A percentile compares a stretch with the other conserved stretches of the same genome.
Evolutionary conservation across 1,284 basidiomycete genomes (phyloP).

Genomic region (Marasmius oreades): DNA sequence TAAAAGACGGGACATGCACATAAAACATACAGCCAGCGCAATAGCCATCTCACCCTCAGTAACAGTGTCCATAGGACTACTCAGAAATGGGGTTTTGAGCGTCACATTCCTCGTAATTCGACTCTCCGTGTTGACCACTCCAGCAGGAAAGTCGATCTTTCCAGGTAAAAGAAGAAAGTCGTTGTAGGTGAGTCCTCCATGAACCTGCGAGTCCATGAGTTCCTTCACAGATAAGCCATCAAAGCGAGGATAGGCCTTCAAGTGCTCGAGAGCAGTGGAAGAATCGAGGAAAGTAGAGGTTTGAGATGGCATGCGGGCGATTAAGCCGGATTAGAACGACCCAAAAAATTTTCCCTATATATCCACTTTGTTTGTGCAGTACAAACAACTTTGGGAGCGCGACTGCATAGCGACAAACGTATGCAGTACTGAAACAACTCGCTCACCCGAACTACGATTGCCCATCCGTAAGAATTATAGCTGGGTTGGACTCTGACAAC

Average conservation of each 20-base stretch:
- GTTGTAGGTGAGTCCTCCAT: slow-evolving; percentile 97
- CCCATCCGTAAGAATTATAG: too few relatives aligned
- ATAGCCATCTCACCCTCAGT: slow-evolving; percentile 98
- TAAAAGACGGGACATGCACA: slow-evolving; percentile 16
- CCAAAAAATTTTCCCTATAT: neutral
- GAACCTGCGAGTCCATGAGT: slow-evolving; percentile 86
- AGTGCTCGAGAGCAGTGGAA: slow-evolving; percentile 65
- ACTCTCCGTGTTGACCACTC: slow-evolving; percentile 81
- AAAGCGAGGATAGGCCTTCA: slow-evolving; percentile 67
- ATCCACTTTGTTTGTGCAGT: neutral
- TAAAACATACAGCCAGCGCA: slow-evolving; percentile 74
- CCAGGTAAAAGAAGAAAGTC: slow-evolving; percentile 94
- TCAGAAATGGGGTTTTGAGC: slow-evolving; percentile 96
- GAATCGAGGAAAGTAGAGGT: slow-evolving; percentile 48
- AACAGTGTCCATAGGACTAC: slow-evolving; percentile 99
- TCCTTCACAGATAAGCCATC: slow-evolving; percentile 89
- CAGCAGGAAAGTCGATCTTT: slow-evolving; percentile 91
- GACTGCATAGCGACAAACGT: too few relatives aligned
- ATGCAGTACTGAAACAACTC: too few relatives aligned
- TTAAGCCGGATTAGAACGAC: slow-evolving; percentile 25
- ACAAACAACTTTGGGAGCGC: slow-evolving; percentile 1
- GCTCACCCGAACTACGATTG: too few relatives aligned
- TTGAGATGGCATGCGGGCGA: slow-evolving; percentile 18
- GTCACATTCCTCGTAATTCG: slow-evolving; percentile 89
- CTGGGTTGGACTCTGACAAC: neutral